Evolutionary conservation across 169 alveolate genomes (phyloP).

Genomic region (Toxoplasma gondii): DNA sequence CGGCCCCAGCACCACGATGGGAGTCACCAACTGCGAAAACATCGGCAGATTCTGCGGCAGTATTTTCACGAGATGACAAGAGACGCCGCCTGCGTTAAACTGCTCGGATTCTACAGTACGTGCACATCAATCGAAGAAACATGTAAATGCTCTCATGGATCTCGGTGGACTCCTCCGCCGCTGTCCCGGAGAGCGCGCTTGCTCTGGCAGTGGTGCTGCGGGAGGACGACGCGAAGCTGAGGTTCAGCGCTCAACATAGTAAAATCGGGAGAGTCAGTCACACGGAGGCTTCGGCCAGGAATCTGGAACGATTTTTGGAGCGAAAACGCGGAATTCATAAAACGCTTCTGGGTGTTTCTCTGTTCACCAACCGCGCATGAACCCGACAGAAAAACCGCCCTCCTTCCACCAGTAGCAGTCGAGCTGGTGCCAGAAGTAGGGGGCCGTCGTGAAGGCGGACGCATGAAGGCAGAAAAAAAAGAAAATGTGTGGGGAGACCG

Average conservation of each 20-base stretch:
- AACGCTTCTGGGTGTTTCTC: too few species aligned
- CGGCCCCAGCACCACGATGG: too few species aligned
- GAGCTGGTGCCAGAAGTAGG: conserved; percentile 29
- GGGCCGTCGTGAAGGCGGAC: conserved; percentile 31
- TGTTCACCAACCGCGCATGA: background rate
- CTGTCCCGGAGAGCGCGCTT: conserved; percentile 28
- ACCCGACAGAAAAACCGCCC: conserved; percentile 19
- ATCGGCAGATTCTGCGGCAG: too few species aligned
- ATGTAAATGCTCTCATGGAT: background rate
- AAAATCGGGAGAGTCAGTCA: background rate
- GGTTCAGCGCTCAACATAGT: background rate
- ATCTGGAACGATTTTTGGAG: too few species aligned
- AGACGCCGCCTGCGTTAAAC: too few species aligned
- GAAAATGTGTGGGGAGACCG: conserved; percentile 30
- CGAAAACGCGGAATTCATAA: too few species aligned
- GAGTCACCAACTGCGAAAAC: too few species aligned
- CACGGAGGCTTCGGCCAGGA: background rate
- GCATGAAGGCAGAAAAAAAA: conserved; percentile 6
- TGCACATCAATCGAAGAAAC: background rate
- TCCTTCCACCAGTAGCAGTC: conserved; percentile 27
- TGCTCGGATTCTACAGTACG: too few species aligned
- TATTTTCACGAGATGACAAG: too few species aligned
- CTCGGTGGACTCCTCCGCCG: conserved; percentile 48
- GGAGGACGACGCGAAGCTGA: background rate
- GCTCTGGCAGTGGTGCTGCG: conserved; percentile 15